Conservation (phyloP, 139 green algal species). For the Desmodesmus armatus region DNA sequence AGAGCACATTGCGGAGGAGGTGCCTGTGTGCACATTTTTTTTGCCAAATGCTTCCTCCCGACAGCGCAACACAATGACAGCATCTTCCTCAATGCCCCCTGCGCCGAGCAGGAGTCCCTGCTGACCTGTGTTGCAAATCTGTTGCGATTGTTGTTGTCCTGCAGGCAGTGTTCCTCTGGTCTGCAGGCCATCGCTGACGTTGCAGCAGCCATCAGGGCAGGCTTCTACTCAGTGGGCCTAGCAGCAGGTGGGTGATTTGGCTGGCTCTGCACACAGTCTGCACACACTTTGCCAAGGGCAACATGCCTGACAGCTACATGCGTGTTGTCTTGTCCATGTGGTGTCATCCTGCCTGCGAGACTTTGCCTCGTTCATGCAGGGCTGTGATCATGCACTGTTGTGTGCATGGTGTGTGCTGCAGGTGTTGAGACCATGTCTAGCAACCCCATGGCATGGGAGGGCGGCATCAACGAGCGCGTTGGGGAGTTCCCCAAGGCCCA, state of each 20-base stretch:
- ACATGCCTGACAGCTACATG: too few relatives aligned
- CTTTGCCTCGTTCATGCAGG: too few relatives aligned
- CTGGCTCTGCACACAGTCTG: neutral
- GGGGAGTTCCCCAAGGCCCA: conserved; percentile 73
- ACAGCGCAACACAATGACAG: too few relatives aligned
- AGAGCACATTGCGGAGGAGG: too few relatives aligned
- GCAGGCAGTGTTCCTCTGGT: conserved; percentile 89
- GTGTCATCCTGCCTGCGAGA: neutral
- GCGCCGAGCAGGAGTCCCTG: too few relatives aligned
- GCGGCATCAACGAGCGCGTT: conserved; percentile 83
- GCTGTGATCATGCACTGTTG: too few relatives aligned
- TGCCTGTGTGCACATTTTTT: too few relatives aligned
- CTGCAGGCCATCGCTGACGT: conserved; percentile 97
- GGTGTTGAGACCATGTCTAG: conserved; percentile 96
- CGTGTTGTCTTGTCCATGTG: neutral
- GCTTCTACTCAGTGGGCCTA: conserved; percentile 97
- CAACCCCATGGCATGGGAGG: conserved; percentile 98
- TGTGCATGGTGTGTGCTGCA: neutral
- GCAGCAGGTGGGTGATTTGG: conserved; percentile 61
- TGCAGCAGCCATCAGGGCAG: conserved; percentile 93
- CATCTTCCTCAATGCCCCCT: too few relatives aligned
- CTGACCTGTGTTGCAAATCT: too few relatives aligned
- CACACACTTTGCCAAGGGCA: too few relatives aligned
- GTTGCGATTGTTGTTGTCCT: too few relatives aligned
- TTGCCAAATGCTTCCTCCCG: too few relatives aligned